Evolutionary conservation across 2,329 filamentous ascomycete genomes (phyloP).

Genomic region (Fusarium liriodendri): DNA sequence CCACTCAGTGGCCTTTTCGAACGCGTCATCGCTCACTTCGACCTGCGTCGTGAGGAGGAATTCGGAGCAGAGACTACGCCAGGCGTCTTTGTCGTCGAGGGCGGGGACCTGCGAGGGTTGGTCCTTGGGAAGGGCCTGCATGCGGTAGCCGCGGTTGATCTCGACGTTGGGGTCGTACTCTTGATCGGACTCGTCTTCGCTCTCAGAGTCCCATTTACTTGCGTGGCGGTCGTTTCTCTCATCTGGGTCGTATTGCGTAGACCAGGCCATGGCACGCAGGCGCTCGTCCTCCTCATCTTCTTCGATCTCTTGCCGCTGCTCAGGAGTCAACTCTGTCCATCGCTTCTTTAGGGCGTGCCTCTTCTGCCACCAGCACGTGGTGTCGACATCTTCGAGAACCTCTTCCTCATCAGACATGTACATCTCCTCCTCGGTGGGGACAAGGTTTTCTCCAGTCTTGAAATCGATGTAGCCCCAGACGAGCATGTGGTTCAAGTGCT

Average conservation of each 20-base stretch:
- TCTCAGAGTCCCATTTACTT: constrained; percentile 18
- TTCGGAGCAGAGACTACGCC: constrained; percentile 13
- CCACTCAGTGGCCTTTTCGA: constrained; percentile 2
- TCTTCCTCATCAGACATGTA: constrained; percentile 62
- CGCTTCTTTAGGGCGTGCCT: constrained; percentile 59
- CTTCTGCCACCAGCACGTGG: constrained; percentile 54
- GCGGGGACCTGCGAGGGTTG: not conserved
- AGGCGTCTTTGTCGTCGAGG: constrained; percentile 9
- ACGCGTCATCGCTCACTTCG: constrained; percentile 7
- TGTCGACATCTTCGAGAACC: constrained; percentile 48
- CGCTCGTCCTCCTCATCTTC: constrained; percentile 50
- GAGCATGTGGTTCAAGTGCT: constrained; percentile 67
- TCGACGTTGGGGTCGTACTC: constrained; percentile 33
- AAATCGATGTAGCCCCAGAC: constrained; percentile 72
- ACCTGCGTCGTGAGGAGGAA: constrained; percentile 6
- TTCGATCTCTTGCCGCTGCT: constrained; percentile 53
- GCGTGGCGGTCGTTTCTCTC: constrained; percentile 32
- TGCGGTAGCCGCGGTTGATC: constrained; percentile 32
- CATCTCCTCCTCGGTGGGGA: constrained; percentile 62
- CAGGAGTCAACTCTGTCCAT: constrained; percentile 52
- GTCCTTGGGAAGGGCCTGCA: constrained; percentile 14
- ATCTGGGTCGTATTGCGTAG: constrained; percentile 13
- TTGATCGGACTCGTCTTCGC: constrained; percentile 22
- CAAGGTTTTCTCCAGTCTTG: constrained; percentile 60
- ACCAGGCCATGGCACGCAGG: constrained; percentile 51